Conservation (phyloP, 2,329 filamentous ascomycete genomes). For the Triangularia setosa region DNA sequence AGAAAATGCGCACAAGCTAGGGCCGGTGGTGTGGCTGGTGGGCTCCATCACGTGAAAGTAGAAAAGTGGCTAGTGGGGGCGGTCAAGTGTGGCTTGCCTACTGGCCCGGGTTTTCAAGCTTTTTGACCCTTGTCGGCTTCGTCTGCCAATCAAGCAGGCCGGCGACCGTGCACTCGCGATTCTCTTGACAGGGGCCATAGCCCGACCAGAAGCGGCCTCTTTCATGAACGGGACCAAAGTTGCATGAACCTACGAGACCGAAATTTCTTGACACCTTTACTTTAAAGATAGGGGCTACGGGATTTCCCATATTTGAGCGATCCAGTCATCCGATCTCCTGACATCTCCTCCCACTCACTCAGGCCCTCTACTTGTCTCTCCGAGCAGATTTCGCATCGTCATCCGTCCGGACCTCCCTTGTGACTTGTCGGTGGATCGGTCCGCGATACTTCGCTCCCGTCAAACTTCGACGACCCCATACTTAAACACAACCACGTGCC, state of each 20-base stretch:
- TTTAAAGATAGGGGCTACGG: not conserved
- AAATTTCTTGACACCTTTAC: not conserved
- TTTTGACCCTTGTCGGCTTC: not conserved
- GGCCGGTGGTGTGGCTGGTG: constrained; percentile 22
- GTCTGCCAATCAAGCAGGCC: constrained; percentile 14
- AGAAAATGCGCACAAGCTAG: constrained; percentile 24
- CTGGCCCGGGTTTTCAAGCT: not conserved
- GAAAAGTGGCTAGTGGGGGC: constrained; percentile 10
- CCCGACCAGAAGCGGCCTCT: constrained; percentile 13
- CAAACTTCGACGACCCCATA: not conserved
- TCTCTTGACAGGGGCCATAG: constrained; percentile 4
- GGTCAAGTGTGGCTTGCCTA: constrained; percentile 1
- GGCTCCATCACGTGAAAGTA: constrained; percentile 23
- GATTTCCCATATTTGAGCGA: not conserved
- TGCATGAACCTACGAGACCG: constrained; percentile 1
- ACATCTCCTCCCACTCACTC: not conserved
- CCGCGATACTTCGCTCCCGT: constrained; percentile 6
- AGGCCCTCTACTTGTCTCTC: not conserved
- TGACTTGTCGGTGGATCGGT: constrained; percentile 1
- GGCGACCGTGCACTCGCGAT: not conserved
- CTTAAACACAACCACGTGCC: constrained; percentile 1
- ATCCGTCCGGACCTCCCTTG: not conserved
- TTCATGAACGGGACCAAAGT: constrained; percentile 17
- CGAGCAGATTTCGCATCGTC: not conserved
- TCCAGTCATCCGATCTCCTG: not conserved